phyloP scores from a whole-genome alignment of 345 rosid genomes.

The Eucalyptus pauciflora region DNA sequence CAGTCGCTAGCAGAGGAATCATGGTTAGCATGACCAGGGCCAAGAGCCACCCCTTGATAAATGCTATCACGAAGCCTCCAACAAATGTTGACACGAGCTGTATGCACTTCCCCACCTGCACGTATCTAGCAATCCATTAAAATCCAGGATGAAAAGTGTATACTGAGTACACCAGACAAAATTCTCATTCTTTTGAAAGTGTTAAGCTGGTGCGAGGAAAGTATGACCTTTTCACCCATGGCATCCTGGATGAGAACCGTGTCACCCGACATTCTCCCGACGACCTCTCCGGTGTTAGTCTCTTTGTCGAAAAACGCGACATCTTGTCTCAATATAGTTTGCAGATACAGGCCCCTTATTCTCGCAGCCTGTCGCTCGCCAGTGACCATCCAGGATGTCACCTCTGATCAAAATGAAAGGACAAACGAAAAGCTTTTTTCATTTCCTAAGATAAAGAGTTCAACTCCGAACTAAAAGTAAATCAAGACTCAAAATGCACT shows the following conservation, averaged over 20 bases:
- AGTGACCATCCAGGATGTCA: constrained; percentile 76
- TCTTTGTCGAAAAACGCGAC: constrained; percentile 65
- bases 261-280: constrained; percentile 93
- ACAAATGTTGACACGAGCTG: constrained; percentile 64
- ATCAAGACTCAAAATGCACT: constrained; percentile 8
- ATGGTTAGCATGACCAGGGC: constrained; percentile 62
- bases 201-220: neutral
- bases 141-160: neutral
- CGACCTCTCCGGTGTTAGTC: constrained; percentile 84
- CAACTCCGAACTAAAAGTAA: neutral
- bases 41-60: constrained; percentile 76
- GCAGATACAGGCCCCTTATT: constrained; percentile 56
- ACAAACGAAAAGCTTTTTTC: neutral
- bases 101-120: constrained; percentile 76
- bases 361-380: constrained; percentile 85
- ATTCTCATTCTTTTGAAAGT: neutral
- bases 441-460: neutral
- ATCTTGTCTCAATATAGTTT: constrained; percentile 73
- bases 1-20: constrained; percentile 56
- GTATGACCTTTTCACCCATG: constrained; percentile 82
- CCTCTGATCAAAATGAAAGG: constrained; percentile 29
- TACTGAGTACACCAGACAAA: neutral
- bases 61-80: constrained; percentile 71
- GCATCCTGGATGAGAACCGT: constrained; percentile 91
- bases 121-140: neutral